Conservation (phyloP, 257 asterid genomes). For the Nicotiana undulata region DNA sequence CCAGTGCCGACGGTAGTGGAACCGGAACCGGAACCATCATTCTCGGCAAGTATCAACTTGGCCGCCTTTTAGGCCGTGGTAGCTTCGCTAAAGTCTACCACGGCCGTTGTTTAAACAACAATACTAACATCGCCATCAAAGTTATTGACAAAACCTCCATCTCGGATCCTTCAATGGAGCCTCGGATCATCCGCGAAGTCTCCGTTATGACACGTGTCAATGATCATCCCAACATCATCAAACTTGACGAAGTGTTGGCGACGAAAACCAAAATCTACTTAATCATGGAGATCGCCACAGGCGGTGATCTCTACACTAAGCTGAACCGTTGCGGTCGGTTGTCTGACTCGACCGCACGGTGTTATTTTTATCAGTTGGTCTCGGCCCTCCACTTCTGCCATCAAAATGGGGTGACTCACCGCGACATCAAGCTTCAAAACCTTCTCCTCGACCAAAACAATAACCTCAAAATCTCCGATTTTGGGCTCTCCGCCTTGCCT, state of each 20-base stretch:
- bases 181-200: conserved; percentile 65
- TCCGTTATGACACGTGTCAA: conserved; percentile 76
- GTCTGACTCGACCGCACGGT: conserved; percentile 43
- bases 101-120: conserved; percentile 26
- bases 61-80: conserved; percentile 84
- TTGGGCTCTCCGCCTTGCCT: conserved; percentile 81
- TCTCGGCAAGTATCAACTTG: conserved; percentile 63
- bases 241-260: conserved; percentile 73
- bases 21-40: conserved; percentile 48
- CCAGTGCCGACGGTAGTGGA: conserved; percentile 28
- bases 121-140: conserved; percentile 51
- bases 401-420: conserved; percentile 66
- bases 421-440: conserved; percentile 87
- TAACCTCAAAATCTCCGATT: conserved; percentile 56
- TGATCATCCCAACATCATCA: conserved; percentile 53
- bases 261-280: conserved; percentile 69
- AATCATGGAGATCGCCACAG: conserved; percentile 76
- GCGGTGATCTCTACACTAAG: conserved; percentile 66
- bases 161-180: conserved; percentile 47
- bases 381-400: conserved; percentile 78
- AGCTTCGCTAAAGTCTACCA: conserved; percentile 87
- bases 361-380: conserved; percentile 58
- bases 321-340: conserved; percentile 50
- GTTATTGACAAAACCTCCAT: conserved; percentile 50
- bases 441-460: conserved; percentile 63